A percentile compares a stretch with the other conserved stretches of the same genome.
These are phyloP conservation scores for Acacia confusa DNA, from an alignment of 306 rosid genomes.

Conservation along the genomic window DNA sequence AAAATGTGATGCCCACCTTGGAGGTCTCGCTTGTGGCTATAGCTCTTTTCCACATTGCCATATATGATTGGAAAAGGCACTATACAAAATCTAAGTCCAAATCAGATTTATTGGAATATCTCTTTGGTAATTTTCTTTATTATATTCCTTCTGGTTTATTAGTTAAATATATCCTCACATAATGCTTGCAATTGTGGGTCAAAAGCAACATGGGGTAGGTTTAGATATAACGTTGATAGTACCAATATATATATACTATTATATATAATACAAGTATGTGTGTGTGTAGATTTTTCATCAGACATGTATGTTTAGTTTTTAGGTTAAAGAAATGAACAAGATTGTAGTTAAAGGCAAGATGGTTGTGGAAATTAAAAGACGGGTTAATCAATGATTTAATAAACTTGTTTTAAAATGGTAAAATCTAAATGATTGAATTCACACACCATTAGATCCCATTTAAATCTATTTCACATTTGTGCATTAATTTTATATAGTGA, in stretches of 20 bases:
- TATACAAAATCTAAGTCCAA: constrained; percentile 20
- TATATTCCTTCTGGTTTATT: neutral
- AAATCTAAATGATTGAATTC: neutral
- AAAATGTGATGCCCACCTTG: constrained; percentile 25
- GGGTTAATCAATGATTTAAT: neutral
- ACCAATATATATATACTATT: neutral
- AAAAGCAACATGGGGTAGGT: constrained; percentile 32
- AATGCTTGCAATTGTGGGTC: constrained; percentile 25
- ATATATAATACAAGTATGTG: neutral
- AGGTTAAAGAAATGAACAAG: constrained; percentile 8
- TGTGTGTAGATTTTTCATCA: neutral
- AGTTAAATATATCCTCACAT: neutral
- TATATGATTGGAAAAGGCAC: constrained; percentile 19
- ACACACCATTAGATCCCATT: neutral
- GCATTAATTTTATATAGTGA: neutral
- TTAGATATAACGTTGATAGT: constrained; percentile 5
- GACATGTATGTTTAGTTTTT: neutral
- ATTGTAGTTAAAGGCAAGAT: constrained; percentile 21
- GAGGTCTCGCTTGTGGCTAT: neutral
- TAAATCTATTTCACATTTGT: neutral
- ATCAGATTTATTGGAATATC: constrained; percentile 31
- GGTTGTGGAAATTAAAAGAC: neutral
- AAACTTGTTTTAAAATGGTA: neutral
- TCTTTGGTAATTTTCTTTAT: neutral
- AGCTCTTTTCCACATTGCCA: neutral